These are phyloP conservation scores for Eucalyptus victrix DNA, from an alignment of 345 rosid species.

Conservation along the genomic window DNA sequence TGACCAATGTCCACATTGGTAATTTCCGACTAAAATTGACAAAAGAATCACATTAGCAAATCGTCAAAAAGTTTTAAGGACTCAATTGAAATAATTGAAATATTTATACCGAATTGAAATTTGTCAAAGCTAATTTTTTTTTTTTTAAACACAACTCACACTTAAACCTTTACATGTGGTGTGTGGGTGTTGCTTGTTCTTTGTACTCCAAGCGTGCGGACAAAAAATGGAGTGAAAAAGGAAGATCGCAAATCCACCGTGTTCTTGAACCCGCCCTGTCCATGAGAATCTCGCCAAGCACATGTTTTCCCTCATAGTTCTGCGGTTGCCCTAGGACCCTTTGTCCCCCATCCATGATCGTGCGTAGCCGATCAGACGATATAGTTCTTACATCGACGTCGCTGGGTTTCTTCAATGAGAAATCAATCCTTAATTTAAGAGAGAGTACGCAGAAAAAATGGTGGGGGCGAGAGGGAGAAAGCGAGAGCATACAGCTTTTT, in stretches of 20 bases:
- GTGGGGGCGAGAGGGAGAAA: neutral
- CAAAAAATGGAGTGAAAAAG: neutral
- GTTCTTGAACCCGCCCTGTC: neutral
- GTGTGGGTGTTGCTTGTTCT: neutral
- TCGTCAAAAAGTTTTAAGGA: neutral
- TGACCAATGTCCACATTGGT: rapidly evolving
- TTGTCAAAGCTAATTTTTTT: too few species aligned
- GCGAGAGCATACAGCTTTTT: neutral
- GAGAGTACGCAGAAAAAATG: neutral
- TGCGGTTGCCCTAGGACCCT: neutral
- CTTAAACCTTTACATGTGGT: neutral
- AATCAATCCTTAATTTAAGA: neutral
- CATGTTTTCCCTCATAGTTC: neutral
- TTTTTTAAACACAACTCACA: neutral
- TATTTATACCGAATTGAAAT: rapidly evolving
- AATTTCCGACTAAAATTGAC: neutral
- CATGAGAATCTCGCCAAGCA: neutral
- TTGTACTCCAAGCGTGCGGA: neutral
- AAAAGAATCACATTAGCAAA: neutral
- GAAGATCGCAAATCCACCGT: neutral
- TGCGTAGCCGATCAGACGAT: neutral
- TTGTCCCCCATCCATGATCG: neutral
- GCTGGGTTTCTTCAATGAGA: rapidly evolving
- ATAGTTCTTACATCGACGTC: neutral
- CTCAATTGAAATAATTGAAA: neutral